Conservation (phyloP, 768 basidiomycete genomes). For the Tricholoma sp. region DNA sequence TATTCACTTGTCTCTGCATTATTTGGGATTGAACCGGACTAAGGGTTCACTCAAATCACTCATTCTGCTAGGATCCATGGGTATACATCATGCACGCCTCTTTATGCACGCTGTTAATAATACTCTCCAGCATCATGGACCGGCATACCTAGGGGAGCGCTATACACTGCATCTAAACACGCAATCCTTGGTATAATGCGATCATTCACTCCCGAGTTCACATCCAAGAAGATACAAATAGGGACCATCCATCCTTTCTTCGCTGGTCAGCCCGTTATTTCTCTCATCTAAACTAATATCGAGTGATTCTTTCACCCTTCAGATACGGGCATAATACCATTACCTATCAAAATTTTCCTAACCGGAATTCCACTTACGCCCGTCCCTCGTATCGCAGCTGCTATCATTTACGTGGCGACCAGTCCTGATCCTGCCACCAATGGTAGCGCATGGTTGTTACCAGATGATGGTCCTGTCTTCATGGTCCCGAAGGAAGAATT, state of each 20-base stretch:
- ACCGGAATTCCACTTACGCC: slow-evolving; percentile 47
- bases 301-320: neutral
- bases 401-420: slow-evolving; percentile 48
- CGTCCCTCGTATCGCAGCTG: slow-evolving; percentile 41
- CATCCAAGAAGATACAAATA: slow-evolving; percentile 34
- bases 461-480: slow-evolving; percentile 47
- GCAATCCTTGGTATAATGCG: slow-evolving; percentile 50
- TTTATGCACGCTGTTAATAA: neutral
- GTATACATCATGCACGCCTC: slow-evolving; percentile 20
- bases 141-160: slow-evolving; percentile 34
- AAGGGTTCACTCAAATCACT: slow-evolving; percentile 43
- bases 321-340: slow-evolving; percentile 45
- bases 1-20: slow-evolving; percentile 45
- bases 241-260: slow-evolving; percentile 50
- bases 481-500: slow-evolving; percentile 42
- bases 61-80: slow-evolving; percentile 52
- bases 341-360: slow-evolving; percentile 34
- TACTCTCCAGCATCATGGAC: slow-evolving; percentile 42
- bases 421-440: slow-evolving; percentile 38
- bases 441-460: slow-evolving; percentile 42
- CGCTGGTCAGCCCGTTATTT: slow-evolving; percentile 30
- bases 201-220: slow-evolving; percentile 33
- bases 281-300: neutral
- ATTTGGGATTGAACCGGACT: slow-evolving; percentile 34
- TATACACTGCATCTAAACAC: slow-evolving; percentile 52